Evolutionary conservation across 176 grass and related monocot species (phyloP).

Genomic region (Raddia guianensis): DNA sequence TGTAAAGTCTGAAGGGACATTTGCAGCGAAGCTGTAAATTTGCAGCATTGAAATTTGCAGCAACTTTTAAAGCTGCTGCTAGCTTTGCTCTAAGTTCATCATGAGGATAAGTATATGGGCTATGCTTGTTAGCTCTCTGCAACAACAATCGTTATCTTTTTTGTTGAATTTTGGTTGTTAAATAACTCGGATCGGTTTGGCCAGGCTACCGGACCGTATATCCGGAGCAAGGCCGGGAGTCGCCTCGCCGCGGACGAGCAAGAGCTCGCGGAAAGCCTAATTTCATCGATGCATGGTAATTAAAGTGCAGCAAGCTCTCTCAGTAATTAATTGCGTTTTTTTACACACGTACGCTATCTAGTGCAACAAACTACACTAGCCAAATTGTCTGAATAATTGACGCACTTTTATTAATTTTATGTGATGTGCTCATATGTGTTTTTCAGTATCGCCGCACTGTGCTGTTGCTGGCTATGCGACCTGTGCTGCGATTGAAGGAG

Average conservation of each 20-base stretch:
- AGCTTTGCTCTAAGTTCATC: no score
- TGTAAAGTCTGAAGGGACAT: no score
- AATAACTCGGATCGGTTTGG: neutral
- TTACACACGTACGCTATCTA: neutral
- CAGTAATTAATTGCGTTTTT: neutral
- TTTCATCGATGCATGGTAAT: conserved; percentile 44
- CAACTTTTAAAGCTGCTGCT: no score
- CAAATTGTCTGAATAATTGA: neutral
- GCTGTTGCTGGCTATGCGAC: conserved; percentile 55
- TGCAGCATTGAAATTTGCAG: no score
- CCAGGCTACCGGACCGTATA: conserved; percentile 34
- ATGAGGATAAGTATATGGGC: no score
- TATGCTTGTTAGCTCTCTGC: neutral
- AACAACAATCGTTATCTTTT: neutral
- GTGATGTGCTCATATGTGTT: neutral
- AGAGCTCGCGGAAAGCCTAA: conserved; percentile 25
- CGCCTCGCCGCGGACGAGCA: neutral
- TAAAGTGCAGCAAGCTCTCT: neutral
- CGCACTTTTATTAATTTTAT: neutral
- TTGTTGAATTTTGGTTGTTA: neutral
- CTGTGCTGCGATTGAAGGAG: conserved; percentile 43
- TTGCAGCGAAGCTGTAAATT: no score
- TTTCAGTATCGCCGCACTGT: conserved; percentile 43
- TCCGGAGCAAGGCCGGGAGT: neutral
- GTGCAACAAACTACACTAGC: neutral